A percentile compares a stretch with the other conserved stretches of the same genome.
These are phyloP conservation scores for Chaetomium fimeti DNA, from an alignment of 495 filamentous ascomycete genomes.

Conservation along the genomic window DNA sequence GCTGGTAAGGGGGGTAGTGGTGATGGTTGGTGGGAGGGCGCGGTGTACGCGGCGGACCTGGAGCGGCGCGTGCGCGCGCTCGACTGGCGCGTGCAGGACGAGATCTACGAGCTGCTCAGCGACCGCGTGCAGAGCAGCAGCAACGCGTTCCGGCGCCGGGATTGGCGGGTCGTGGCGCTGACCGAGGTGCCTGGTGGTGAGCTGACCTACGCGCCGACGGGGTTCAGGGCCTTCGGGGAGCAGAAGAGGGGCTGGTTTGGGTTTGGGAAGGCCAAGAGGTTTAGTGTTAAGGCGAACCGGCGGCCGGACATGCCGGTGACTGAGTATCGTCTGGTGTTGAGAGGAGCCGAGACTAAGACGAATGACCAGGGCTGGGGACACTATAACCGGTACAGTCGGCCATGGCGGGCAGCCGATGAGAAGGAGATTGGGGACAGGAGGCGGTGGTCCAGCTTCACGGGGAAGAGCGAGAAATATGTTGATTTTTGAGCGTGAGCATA, in stretches of 20 bases:
- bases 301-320: constrained; percentile 19
- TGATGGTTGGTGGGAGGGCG: neutral
- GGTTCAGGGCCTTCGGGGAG: neutral
- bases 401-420: constrained; percentile 23
- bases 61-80: constrained; percentile 21
- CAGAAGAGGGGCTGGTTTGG: neutral
- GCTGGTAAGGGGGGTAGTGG: neutral
- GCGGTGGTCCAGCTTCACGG: constrained; percentile 18
- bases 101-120: constrained; percentile 27
- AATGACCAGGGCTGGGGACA: constrained; percentile 25
- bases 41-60: constrained; percentile 16
- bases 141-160: constrained; percentile 22
- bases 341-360: constrained; percentile 18
- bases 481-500: constrained; percentile 17
- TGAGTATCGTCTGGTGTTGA: constrained; percentile 25
- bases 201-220: constrained; percentile 19
- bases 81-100: constrained; percentile 30
- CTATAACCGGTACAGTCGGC: constrained; percentile 28
- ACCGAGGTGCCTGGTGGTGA: constrained; percentile 20
- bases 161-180: constrained; percentile 27
- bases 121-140: constrained; percentile 28
- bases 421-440: constrained; percentile 22
- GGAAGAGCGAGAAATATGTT: constrained; percentile 19
- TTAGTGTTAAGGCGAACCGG: neutral
- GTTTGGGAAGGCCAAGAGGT: neutral